A percentile compares a stretch with the other conserved stretches of the same genome.
Evolutionary conservation across 2,329 filamentous ascomycete genomes (phyloP).

Genomic region (Torrubiella hemipterigena): DNA sequence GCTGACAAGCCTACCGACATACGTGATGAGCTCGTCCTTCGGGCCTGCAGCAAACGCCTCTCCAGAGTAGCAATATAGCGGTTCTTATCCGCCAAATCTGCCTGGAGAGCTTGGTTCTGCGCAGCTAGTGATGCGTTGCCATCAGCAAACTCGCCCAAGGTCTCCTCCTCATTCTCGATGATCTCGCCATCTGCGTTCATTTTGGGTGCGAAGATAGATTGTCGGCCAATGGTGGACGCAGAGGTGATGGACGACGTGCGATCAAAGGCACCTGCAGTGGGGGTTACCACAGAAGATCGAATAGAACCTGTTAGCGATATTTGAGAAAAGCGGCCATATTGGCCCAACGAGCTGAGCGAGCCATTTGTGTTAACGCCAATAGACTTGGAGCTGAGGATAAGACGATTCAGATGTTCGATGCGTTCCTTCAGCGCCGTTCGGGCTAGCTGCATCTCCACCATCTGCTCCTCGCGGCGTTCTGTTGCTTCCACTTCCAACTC

Average conservation of each 20-base stretch:
- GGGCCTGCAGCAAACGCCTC: conserved; percentile 80
- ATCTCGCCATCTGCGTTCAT: conserved; percentile 28
- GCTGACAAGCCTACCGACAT: conserved; percentile 62
- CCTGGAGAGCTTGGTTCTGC: conserved; percentile 86
- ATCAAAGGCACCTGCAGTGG: conserved; percentile 40
- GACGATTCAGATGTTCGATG: conserved; percentile 89
- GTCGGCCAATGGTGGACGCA: conserved; percentile 45
- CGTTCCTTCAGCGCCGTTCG: conserved; percentile 92
- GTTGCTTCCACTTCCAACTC: conserved; percentile 72
- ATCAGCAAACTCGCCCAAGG: conserved; percentile 71
- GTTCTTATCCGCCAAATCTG: conserved; percentile 94
- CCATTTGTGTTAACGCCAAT: conserved; percentile 79
- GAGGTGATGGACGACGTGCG: conserved; percentile 59
- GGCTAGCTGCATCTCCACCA: conserved; percentile 96
- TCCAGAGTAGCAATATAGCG: conserved; percentile 92
- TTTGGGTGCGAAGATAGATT: conserved; percentile 30
- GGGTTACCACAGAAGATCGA: conserved; percentile 60
- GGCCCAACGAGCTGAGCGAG: conserved; percentile 56
- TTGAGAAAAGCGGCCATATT: conserved; percentile 50
- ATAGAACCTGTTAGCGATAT: conserved; percentile 42
- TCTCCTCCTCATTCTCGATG: conserved; percentile 53
- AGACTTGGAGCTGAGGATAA: conserved; percentile 93
- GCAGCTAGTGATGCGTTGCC: conserved; percentile 69
- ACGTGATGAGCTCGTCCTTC: conserved; percentile 79
- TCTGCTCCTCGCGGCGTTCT: conserved; percentile 86